Base-by-base conservation (phyloP, 805 yeast species). In the Debaryomyces hansenii region DNA sequence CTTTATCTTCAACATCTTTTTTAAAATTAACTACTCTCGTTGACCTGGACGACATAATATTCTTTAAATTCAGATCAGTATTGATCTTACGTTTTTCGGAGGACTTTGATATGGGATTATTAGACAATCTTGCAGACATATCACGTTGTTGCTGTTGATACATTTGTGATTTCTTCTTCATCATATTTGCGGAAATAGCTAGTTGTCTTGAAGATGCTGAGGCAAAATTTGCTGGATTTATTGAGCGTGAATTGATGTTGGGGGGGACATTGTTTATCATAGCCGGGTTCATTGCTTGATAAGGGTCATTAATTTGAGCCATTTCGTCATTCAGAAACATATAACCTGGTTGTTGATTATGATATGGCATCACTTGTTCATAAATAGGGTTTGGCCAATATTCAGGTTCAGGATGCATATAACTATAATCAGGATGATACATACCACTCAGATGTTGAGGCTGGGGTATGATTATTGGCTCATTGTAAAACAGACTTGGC, bases 161-260 rank as follows among this genome's bases (percentile, higher is more conserved):
- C 53, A 66, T 50, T 47, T 61, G 67, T 14, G 59, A 55, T 44
- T 64, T 57, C 48, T 66, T 67, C 47, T 57, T 55, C 69, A 64
- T 64, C 70, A 66, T 65, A 28, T 59, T 54, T 9, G 66, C 61
- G 44, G 67, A 64, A 14, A 60, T 59, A 11, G 64, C 62, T 42
- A 64, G 70, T 44, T 66, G 72, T 14, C 72, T 52, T 11, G 52
- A 55, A 12, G 68, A 62, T 12, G 64, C 46, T 8, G 43, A 39
- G 7, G 20, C 14, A 20, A 15, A 35, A 11, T 28, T 28, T 10
- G 42, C 18, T 3, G 44, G 51, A 34, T 44, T 43, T 14, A 20
- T 31, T 20, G 45, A 20, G 40, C 29, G 32, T 7, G 27, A 45
- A 37, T 20, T 47, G 27, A 24, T 24, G 41, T 44, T 45, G 4